These are phyloP conservation scores for Suillus clintonianus DNA, from an alignment of 768 basidiomycete species.

Conservation along the genomic window DNA sequence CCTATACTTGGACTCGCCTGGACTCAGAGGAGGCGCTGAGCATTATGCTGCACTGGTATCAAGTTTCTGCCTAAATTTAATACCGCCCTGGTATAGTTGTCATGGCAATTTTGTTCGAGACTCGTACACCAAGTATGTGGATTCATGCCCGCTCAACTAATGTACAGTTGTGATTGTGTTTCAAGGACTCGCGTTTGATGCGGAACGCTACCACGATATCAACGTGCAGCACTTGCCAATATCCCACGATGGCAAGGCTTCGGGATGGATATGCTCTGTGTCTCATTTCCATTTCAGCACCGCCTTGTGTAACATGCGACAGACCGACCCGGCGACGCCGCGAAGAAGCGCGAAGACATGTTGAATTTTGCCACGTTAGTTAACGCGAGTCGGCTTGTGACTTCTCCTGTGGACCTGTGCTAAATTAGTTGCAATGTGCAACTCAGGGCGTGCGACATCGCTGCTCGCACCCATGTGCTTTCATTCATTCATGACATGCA, in stretches of 20 bases:
- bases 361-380: background rate
- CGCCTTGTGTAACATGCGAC: background rate
- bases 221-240: background rate
- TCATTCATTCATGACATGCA: background rate
- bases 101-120: background rate
- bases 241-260: background rate
- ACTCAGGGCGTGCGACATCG: background rate
- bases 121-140: no score
- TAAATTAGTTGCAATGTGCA: background rate
- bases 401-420: no score
- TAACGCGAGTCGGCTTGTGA: background rate
- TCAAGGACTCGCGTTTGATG: background rate
- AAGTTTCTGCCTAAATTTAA: background rate
- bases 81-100: background rate
- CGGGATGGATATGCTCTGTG: background rate
- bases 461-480: background rate
- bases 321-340: background rate
- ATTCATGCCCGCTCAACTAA: background rate
- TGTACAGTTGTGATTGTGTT: background rate
- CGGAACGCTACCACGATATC: background rate
- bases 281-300: background rate
- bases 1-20: no score
- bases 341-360: background rate
- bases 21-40: no score
- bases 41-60: no score